Base-by-base conservation (phyloP, 148 eudicot species). In the Nepenthes mirabilis region DNA sequence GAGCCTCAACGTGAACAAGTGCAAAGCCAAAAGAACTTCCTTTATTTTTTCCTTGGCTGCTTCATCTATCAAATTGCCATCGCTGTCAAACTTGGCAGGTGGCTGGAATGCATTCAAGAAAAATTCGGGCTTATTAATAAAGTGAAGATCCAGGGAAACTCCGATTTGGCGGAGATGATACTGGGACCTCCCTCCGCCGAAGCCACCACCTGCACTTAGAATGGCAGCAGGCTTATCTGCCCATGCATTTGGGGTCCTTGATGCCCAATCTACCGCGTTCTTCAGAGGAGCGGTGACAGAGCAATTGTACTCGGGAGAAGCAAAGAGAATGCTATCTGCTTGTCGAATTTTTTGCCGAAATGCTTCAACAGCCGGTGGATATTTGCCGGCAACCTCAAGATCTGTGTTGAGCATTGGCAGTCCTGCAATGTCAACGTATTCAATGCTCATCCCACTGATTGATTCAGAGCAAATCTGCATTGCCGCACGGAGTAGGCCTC, bases 261-360 rank as follows among this genome's bases (percentile, higher is more conserved):
- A 91, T 60, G 80, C 98, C 98, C 96, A 91, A 63, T 88, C 96
- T 1, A 91, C 57, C 1, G 94, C 96, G 51, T 88, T 91, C 62
- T 91, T 91, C 61, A 91, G 37, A 33, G 83, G 69, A 47, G 78
- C 80, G 13, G 96, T 57, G 47, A 91, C 65, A 8, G 98, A 88
- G 77, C 77, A 91, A 64, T 91, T 91, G 65, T 85, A 83, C 85
- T 91, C 98, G 0, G 98, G 96, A 51, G 94, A 88, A 70, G 94
- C 96, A 33, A 91, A 91, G 33, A 91, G 83, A 58, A 81, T 0
- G 56, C 82, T 55, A 69, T 91, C 96, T 50, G 88, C 79, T 53
- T 81, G 79, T 2, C 51, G 78, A 74, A 91, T 85, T 74, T 91
- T 88, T 72, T 70, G 63, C 36, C 98, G 77, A 57, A 91, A 88